phyloP scores from a whole-genome alignment of 2,329 filamentous ascomycete genomes.

The Trichoderma pleuroti region DNA sequence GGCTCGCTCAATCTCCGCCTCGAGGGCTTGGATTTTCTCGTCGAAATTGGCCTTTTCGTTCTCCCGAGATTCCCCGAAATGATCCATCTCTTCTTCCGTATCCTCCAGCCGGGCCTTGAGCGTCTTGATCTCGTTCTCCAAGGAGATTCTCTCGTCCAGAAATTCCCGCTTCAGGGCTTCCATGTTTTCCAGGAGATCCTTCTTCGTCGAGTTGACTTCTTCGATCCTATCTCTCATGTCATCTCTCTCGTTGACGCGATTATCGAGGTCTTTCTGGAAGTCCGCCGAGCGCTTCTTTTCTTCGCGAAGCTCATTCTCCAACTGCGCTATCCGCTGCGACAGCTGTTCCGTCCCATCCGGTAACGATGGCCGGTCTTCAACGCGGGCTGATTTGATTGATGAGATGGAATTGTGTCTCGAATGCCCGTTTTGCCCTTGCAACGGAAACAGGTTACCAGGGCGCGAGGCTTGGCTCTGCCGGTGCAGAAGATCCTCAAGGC shows the following conservation, averaged over 20 bases:
- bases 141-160: conserved; percentile 73
- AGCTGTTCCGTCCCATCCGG: conserved; percentile 47
- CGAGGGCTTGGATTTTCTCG: conserved; percentile 63
- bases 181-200: conserved; percentile 90
- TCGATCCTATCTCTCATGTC: conserved; percentile 68
- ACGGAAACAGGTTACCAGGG: conserved; percentile 54
- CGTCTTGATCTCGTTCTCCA: conserved; percentile 75
- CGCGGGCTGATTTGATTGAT: conserved; percentile 44
- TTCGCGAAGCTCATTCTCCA: conserved; percentile 74
- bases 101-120: conserved; percentile 79
- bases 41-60: conserved; percentile 72
- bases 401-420: conserved; percentile 49
- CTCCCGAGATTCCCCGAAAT: conserved; percentile 76
- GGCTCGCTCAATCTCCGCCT: conserved; percentile 66
- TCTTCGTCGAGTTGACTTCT: conserved; percentile 87
- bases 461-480: conserved; percentile 65
- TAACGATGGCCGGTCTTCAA: conserved; percentile 45
- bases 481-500: conserved; percentile 88
- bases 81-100: conserved; percentile 85
- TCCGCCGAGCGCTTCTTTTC: conserved; percentile 66
- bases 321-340: conserved; percentile 50
- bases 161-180: conserved; percentile 90
- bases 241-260: conserved; percentile 53
- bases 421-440: conserved; percentile 41
- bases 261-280: conserved; percentile 67